Evolutionary conservation across 2,329 filamentous ascomycete species (phyloP).

Genomic region (Chrysoporthe deuterocubensis): DNA sequence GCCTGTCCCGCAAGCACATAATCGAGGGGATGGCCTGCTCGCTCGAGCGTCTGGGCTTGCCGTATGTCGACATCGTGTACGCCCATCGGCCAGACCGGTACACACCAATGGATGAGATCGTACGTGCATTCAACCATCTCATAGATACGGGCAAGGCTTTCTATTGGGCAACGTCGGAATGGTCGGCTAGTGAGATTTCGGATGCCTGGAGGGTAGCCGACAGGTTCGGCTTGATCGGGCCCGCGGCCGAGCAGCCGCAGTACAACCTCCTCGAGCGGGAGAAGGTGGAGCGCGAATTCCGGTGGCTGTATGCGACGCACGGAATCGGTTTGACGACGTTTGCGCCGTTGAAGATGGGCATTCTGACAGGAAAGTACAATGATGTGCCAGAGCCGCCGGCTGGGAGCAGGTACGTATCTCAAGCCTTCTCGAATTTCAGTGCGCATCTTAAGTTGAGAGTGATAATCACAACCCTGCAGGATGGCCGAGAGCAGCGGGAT

Average conservation of each 20-base stretch:
- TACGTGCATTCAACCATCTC: slow-evolving; percentile 72
- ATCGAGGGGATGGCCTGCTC: slow-evolving; percentile 67
- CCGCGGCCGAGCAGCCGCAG: slow-evolving; percentile 68
- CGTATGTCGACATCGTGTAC: slow-evolving; percentile 71
- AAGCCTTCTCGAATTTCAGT: neutral
- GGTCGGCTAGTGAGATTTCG: slow-evolving; percentile 50
- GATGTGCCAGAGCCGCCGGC: slow-evolving; percentile 45
- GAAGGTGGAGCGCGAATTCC: slow-evolving; percentile 67
- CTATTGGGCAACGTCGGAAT: slow-evolving; percentile 42
- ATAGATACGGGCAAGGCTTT: slow-evolving; percentile 70
- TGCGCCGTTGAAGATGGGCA: slow-evolving; percentile 56
- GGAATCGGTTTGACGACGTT: slow-evolving; percentile 67
- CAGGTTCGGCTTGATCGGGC: slow-evolving; percentile 63
- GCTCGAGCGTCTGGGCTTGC: slow-evolving; percentile 59
- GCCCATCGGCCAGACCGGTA: slow-evolving; percentile 70
- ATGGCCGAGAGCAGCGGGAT: neutral
- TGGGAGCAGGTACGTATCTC: neutral
- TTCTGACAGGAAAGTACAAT: slow-evolving; percentile 60
- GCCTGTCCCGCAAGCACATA: slow-evolving; percentile 71
- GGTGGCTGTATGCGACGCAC: slow-evolving; percentile 61
- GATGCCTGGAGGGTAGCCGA: slow-evolving; percentile 66
- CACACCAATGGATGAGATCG: slow-evolving; percentile 72
- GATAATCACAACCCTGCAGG: neutral
- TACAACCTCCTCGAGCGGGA: slow-evolving; percentile 67
- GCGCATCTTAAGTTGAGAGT: neutral